A percentile compares a stretch with the other conserved stretches of the same genome.
Evolutionary conservation across 768 basidiomycete genomes (phyloP).

Genomic region (Lactarius sanguifluus): DNA sequence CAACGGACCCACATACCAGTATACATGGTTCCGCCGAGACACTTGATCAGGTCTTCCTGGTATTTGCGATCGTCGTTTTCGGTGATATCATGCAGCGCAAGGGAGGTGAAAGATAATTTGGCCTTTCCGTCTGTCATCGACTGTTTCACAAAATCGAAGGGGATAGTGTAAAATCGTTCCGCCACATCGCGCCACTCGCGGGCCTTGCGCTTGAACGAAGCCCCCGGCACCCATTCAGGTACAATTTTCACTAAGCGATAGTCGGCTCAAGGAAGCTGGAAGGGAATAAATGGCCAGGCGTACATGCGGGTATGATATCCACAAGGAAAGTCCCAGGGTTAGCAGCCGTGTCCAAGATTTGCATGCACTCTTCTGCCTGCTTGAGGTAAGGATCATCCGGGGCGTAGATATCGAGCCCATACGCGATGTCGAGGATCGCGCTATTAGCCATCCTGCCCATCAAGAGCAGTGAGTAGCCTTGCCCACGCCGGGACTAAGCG

Average conservation of each 20-base stretch:
- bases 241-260: conserved; percentile 29
- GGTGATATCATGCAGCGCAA: conserved; percentile 26
- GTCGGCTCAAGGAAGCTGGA: background rate
- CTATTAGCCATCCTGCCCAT: conserved; percentile 26
- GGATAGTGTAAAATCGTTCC: conserved; percentile 26
- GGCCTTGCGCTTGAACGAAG: conserved; percentile 31
- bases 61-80: conserved; percentile 28
- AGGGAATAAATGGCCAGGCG: background rate
- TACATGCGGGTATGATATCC: conserved; percentile 33
- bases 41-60: conserved; percentile 31
- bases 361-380: conserved; percentile 27
- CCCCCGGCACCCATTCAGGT: conserved; percentile 33
- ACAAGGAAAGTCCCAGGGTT: conserved; percentile 34
- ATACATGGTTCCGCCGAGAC: conserved; percentile 26
- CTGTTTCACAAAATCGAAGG: conserved; percentile 30
- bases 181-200: conserved; percentile 28
- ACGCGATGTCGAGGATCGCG: conserved; percentile 27
- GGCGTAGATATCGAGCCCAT: conserved; percentile 27
- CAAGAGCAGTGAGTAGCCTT: background rate
- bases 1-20: conserved; percentile 13
- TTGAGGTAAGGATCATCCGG: conserved; percentile 28
- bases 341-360: conserved; percentile 24
- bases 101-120: conserved; percentile 24
- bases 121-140: conserved; percentile 24
- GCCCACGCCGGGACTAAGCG: no score